Evolutionary conservation across 2,329 filamentous ascomycete genomes (phyloP).

Genomic region (Massarina eburnea): DNA sequence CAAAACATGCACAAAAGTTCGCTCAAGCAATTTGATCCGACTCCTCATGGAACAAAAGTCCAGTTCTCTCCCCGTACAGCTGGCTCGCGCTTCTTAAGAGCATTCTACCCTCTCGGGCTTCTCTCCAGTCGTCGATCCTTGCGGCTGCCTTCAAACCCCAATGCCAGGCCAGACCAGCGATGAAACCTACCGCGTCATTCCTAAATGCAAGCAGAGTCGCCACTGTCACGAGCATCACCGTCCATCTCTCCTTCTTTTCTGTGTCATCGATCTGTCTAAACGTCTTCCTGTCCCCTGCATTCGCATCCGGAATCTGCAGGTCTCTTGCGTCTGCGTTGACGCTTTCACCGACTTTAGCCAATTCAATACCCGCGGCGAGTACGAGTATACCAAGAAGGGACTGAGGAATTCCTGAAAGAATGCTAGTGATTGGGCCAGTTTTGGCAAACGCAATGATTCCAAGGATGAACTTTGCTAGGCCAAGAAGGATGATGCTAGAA

Average conservation of each 20-base stretch:
- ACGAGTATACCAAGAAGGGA: slow-evolving; percentile 85
- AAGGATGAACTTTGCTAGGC: slow-evolving; percentile 71
- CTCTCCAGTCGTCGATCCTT: slow-evolving; percentile 27
- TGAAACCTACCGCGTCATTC: slow-evolving; percentile 86
- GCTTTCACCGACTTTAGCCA: slow-evolving; percentile 81
- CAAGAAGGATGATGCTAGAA: slow-evolving; percentile 78
- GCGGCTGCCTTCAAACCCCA: slow-evolving; percentile 57
- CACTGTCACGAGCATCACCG: slow-evolving; percentile 85
- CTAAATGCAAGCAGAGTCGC: slow-evolving; percentile 80
- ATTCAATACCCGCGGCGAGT: slow-evolving; percentile 82
- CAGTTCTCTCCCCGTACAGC: slow-evolving; percentile 21
- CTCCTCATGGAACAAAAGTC: slow-evolving; percentile 30
- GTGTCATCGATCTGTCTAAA: slow-evolving; percentile 62
- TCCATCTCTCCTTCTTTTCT: slow-evolving; percentile 76
- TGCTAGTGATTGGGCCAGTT: slow-evolving; percentile 69
- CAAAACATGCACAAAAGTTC: neutral
- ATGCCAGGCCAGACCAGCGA: slow-evolving; percentile 79
- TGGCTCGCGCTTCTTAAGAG: slow-evolving; percentile 29
- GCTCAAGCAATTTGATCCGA: slow-evolving; percentile 28
- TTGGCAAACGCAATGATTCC: slow-evolving; percentile 65
- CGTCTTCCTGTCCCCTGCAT: slow-evolving; percentile 42
- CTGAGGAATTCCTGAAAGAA: slow-evolving; percentile 73
- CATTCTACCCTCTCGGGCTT: slow-evolving; percentile 12
- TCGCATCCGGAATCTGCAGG: slow-evolving; percentile 48
- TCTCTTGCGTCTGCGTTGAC: slow-evolving; percentile 73